Evolutionary conservation across 2,329 filamentous ascomycete genomes (phyloP).

Genomic region (Pyrenochaeta sp.): DNA sequence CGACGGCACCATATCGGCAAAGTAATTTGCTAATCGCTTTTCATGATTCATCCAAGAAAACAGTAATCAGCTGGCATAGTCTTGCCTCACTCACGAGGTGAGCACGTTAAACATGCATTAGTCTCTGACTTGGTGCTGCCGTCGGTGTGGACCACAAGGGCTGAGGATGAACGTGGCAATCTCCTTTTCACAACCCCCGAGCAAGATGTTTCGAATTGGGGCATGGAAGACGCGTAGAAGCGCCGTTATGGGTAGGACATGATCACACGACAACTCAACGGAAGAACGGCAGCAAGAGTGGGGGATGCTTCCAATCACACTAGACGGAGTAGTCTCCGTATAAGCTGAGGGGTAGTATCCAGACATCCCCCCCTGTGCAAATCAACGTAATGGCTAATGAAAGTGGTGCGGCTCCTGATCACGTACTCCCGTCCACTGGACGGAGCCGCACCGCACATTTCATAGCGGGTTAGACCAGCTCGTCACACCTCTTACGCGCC

Average conservation of each 20-base stretch:
- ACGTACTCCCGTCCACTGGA: neutral
- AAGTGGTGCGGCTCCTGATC: neutral
- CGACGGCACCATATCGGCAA: neutral
- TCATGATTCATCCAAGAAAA: too few relatives aligned
- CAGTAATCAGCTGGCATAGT: neutral
- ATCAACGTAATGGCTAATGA: neutral
- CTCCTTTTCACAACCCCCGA: neutral
- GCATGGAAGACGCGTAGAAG: neutral
- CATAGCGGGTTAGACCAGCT: neutral
- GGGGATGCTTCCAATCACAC: too few relatives aligned
- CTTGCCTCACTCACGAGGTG: conserved; percentile 10
- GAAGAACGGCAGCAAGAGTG: too few relatives aligned
- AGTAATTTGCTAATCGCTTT: neutral
- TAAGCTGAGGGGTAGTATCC: neutral
- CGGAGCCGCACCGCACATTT: neutral
- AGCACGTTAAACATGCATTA: conserved; percentile 7
- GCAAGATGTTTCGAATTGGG: neutral
- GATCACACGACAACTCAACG: too few relatives aligned
- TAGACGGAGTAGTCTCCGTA: too few relatives aligned
- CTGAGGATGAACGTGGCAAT: too few relatives aligned
- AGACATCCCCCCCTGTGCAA: neutral
- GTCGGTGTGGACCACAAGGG: neutral
- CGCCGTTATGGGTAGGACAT: neutral
- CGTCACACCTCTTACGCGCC: neutral
- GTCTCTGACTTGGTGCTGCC: neutral